Conservation (phyloP, 345 rosid species). For the Eutrema japonicum region DNA sequence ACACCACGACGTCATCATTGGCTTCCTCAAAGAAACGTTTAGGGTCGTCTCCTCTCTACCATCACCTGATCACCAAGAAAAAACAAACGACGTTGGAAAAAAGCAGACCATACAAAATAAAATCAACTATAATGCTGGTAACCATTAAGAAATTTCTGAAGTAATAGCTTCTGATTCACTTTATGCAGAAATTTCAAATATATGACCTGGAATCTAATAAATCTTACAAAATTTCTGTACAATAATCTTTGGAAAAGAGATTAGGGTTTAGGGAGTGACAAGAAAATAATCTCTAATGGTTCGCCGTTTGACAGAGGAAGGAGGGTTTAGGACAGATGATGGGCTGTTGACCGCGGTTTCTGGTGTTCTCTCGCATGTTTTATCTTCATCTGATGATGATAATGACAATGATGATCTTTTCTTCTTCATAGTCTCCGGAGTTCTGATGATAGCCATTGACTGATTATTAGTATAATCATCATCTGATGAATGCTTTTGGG, state of each 20-base stretch:
- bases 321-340: constrained; percentile 82
- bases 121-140: too few relatives aligned
- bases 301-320: constrained; percentile 80
- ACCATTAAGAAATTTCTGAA: too few relatives aligned
- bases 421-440: constrained; percentile 63
- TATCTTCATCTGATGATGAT: constrained; percentile 41
- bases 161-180: not conserved
- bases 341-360: constrained; percentile 66
- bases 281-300: constrained; percentile 88
- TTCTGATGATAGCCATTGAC: constrained; percentile 42
- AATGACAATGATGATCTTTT: constrained; percentile 27
- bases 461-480: constrained; percentile 4
- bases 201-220: constrained; percentile 14
- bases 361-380: constrained; percentile 57
- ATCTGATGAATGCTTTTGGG: constrained; percentile 44
- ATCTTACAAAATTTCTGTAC: constrained; percentile 27
- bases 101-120: too few relatives aligned
- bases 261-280: constrained; percentile 43
- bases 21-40: too few relatives aligned
- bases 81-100: too few relatives aligned
- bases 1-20: too few relatives aligned
- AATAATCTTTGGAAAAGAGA: not conserved
- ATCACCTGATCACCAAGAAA: too few relatives aligned
- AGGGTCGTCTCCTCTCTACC: too few relatives aligned
- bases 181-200: constrained; percentile 24